A percentile compares a stretch with the other conserved stretches of the same genome.
Conservation (phyloP, 2,329 filamentous ascomycete genomes). For the Exophiala oligosperma region DNA sequence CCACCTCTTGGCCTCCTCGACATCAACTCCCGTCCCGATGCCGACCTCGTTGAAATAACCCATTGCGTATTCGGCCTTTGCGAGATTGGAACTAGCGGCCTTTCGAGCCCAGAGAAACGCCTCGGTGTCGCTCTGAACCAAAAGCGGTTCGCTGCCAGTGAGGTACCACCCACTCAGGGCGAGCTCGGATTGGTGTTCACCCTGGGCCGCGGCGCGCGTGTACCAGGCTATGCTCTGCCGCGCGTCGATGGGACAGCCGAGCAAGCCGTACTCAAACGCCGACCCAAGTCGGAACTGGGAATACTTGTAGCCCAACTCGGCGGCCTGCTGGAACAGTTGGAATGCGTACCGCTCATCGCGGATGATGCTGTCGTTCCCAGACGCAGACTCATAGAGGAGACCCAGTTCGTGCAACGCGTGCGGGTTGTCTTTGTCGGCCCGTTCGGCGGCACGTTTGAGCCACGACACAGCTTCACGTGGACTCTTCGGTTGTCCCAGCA, state of each 20-base stretch:
- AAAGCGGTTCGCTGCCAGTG: constrained; percentile 81
- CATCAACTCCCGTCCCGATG: constrained; percentile 79
- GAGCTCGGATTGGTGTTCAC: constrained; percentile 89
- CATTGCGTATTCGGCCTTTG: constrained; percentile 97
- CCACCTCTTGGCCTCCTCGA: constrained; percentile 97
- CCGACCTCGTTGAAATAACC: constrained; percentile 87
- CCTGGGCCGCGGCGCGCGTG: constrained; percentile 83
- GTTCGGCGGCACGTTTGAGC: constrained; percentile 89
- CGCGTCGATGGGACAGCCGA: constrained; percentile 81
- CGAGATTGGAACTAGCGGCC: constrained; percentile 80
- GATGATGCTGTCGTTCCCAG: constrained; percentile 69
- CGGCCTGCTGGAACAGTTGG: constrained; percentile 81
- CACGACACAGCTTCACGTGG: constrained; percentile 83
- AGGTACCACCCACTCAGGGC: constrained; percentile 90
- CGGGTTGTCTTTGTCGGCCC: constrained; percentile 84
- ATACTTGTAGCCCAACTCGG: constrained; percentile 89
- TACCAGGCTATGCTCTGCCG: constrained; percentile 92
- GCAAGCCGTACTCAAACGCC: constrained; percentile 83
- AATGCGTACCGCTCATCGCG: constrained; percentile 79
- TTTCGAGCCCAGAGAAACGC: constrained; percentile 97
- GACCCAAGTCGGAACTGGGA: constrained; percentile 87
- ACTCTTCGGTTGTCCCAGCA: constrained; percentile 83
- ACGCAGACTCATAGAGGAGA: constrained; percentile 56
- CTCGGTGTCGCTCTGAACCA: constrained; percentile 91
- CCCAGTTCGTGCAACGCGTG: constrained; percentile 90